phyloP scores from a whole-genome alignment of 495 filamentous ascomycete genomes.

The Penicillium odoratum region DNA sequence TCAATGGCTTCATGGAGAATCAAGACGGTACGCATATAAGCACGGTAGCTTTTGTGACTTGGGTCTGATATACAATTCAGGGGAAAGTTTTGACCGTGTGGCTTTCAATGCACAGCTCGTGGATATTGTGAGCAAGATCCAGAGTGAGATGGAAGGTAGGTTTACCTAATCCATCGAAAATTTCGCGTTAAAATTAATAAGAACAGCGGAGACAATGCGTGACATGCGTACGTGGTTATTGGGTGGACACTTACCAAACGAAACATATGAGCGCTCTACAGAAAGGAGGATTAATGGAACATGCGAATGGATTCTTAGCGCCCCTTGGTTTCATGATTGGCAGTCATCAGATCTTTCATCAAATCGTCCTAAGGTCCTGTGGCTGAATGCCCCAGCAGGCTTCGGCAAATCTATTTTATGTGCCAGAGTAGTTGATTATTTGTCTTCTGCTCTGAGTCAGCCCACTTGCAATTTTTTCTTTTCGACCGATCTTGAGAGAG shows the following conservation, averaged over 20 bases:
- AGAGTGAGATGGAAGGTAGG: conserved; percentile 5
- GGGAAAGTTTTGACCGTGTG: neutral
- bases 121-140: neutral
- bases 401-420: conserved; percentile 9
- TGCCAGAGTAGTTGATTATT: conserved; percentile 3
- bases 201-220: neutral
- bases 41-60: neutral
- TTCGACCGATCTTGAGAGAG: neutral
- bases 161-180: neutral
- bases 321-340: neutral
- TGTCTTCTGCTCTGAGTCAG: neutral
- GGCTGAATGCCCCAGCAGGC: conserved; percentile 9
- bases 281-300: neutral
- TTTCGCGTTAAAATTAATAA: neutral
- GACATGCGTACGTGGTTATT: conserved; percentile 4
- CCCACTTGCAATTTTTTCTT: conserved; percentile 9
- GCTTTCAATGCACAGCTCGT: neutral
- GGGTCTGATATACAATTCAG: neutral
- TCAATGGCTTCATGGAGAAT: neutral
- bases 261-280: neutral
- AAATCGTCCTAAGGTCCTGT: neutral
- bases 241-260: neutral
- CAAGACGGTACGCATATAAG: neutral
- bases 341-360: neutral
- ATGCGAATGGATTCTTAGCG: conserved; percentile 1